These are phyloP conservation scores for Teunomyces lycoperdinae DNA, from an alignment of 805 yeast species.

Conservation along the genomic window DNA sequence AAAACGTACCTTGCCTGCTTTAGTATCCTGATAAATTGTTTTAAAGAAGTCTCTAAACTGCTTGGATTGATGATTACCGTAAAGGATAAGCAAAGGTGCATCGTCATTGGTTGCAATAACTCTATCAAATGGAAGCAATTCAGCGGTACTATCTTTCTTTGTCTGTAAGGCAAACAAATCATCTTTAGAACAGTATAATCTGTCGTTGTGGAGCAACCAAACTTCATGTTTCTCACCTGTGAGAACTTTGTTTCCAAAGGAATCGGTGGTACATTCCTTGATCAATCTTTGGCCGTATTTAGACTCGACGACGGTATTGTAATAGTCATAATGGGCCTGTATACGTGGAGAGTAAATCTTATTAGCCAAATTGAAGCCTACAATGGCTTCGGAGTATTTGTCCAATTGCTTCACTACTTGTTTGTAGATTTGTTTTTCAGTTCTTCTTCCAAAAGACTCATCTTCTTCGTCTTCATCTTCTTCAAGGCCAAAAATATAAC, in stretches of 20 bases:
- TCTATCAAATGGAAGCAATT: constrained; percentile 53
- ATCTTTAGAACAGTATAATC: constrained; percentile 60
- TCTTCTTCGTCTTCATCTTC: constrained; percentile 11
- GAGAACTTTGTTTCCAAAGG: constrained; percentile 29
- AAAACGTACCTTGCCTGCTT: constrained; percentile 64
- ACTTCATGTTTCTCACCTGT: constrained; percentile 22
- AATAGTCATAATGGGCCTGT: constrained; percentile 60
- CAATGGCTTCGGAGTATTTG: constrained; percentile 17
- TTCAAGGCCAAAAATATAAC: constrained; percentile 11
- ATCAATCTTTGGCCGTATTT: constrained; percentile 14
- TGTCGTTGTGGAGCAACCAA: constrained; percentile 53
- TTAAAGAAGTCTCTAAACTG: constrained; percentile 56
- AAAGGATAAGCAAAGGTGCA: constrained; percentile 58
- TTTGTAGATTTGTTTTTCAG: constrained; percentile 7
- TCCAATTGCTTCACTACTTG: constrained; percentile 4
- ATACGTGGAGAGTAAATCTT: constrained; percentile 59
- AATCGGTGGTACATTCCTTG: constrained; percentile 25
- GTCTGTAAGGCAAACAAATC: constrained; percentile 80
- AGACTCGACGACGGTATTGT: constrained; percentile 32
- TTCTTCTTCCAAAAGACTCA: background rate
- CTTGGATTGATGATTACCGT: constrained; percentile 58
- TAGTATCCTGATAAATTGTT: constrained; percentile 57
- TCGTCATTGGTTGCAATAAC: constrained; percentile 50
- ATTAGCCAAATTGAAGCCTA: constrained; percentile 45
- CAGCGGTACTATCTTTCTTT: constrained; percentile 24